Base-by-base conservation (phyloP, 805 yeast species). In the Wickerhamiella azyma region DNA sequence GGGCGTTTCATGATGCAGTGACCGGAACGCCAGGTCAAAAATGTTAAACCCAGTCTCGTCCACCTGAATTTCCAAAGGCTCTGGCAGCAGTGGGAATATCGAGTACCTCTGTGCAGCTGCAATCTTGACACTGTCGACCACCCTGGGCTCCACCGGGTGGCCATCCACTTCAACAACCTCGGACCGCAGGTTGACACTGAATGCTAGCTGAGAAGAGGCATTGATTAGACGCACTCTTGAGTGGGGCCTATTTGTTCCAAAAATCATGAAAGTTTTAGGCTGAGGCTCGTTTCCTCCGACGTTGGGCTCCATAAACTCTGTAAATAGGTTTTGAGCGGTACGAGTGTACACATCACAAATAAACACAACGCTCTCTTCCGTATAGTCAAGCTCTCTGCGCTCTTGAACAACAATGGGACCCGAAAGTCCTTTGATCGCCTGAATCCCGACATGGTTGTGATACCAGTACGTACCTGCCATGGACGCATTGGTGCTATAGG, bases 91-190 rank as follows among this genome's bases (percentile, higher is more conserved):
- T 16, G 85, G 64, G 51, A 85, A 64, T 1, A 84, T 80, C 35
- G 84, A 70, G 58, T 81, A 75, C 58, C 96, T 69, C 65, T 88
- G 96, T 9, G 89, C 96, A 17, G 81, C 85, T 0, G 89, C 71
- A 4, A 64, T 48, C 7, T 58, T 52, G 1, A 62, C 50, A 21
- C 51, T 55, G 18, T 55, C 54, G 10, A 56, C 50, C 1, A 39
- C 45, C 5, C 53, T 19, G 0, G 65, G 64, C 43, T 49, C 50
- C 3, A 57, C 49, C 9, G 49, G 46, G 6, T 57, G 53, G 2
- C 66, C 64, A 33, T 65, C 68, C 1, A 61, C 65, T 50, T 65
- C 69, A 5, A 65, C 51, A 10, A 62, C 54, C 17, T 52, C 43
- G 37, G 58, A 17, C 47, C 49, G 33, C 41, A 57, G 60, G 26